Percentiles rank a stretch among this genome's conserved stretches.
phyloP scores from a whole-genome alignment of 116 monocot genomes.

The Trichopus zeylanicus region DNA sequence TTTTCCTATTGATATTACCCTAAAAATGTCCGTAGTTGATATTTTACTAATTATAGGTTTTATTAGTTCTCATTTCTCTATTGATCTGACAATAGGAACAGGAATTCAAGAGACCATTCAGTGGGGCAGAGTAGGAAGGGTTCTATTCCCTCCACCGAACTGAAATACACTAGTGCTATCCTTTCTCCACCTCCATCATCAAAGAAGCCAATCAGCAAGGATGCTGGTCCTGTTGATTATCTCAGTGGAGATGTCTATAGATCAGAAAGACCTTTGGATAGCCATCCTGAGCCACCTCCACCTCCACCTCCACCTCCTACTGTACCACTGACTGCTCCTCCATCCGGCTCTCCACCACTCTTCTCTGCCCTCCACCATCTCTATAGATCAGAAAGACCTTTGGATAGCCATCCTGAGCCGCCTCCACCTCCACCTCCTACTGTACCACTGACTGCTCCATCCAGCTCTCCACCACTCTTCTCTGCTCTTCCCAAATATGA shows the following conservation, averaged over 20 bases:
- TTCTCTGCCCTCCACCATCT: no score
- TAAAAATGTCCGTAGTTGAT: no score
- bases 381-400: slow-evolving; percentile 33
- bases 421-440: slow-evolving; percentile 4
- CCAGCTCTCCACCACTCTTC: slow-evolving; percentile 10
- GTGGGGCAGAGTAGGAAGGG: slow-evolving; percentile 16
- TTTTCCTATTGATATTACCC: no score
- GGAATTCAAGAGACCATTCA: slow-evolving; percentile 36
- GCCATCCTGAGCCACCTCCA: slow-evolving; percentile 6
- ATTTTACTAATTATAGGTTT: no score
- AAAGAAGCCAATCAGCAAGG: slow-evolving; percentile 26
- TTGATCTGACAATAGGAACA: background rate
- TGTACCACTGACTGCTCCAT: no score
- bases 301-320: slow-evolving; percentile 1
- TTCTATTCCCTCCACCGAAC: slow-evolving; percentile 21
- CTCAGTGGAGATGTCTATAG: slow-evolving; percentile 70
- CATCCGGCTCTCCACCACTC: no score
- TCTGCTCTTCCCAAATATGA: slow-evolving; percentile 15
- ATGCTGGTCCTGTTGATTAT: slow-evolving; percentile 38
- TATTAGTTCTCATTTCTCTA: background rate
- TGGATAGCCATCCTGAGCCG: slow-evolving; percentile 6
- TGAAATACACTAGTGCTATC: slow-evolving; percentile 21
- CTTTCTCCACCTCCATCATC: slow-evolving; percentile 71
- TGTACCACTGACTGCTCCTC: no score
- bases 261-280: slow-evolving; percentile 21